phyloP scores from a whole-genome alignment of 1,284 basidiomycete genomes.

The Exobasidium cylindrosporum region DNA sequence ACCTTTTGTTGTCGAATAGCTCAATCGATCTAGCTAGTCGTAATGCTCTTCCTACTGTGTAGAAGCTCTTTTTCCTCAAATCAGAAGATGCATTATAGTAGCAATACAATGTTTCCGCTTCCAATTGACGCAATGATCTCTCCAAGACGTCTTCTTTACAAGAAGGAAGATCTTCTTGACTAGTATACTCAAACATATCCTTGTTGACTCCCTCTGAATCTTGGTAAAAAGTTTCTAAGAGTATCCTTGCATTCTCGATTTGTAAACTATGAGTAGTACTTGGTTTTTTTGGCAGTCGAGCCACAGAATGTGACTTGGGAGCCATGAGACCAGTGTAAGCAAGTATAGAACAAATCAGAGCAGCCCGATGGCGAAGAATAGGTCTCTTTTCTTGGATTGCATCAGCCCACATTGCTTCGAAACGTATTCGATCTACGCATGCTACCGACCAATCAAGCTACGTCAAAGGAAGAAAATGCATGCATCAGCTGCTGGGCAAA shows the following conservation, averaged over 20 bases:
- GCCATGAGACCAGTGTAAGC: neutral
- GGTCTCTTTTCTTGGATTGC: neutral
- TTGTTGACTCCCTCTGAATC: no score
- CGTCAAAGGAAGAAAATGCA: no score
- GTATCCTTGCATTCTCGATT: neutral
- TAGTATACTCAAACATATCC: no score
- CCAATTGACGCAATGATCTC: neutral
- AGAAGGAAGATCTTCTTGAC: no score
- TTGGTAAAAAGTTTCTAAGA: neutral
- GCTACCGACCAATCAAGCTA: neutral
- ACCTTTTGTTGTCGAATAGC: slow-evolving; percentile 3
- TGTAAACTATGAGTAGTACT: neutral
- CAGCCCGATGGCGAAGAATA: neutral
- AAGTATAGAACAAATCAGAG: neutral
- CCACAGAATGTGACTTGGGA: neutral
- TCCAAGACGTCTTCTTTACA: neutral
- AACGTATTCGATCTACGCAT: neutral
- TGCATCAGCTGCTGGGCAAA: no score
- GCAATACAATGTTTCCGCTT: slow-evolving; percentile 1
- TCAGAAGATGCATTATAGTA: neutral
- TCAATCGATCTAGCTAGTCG: neutral
- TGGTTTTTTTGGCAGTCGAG: neutral
- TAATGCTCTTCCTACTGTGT: neutral
- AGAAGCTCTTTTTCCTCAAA: slow-evolving; percentile 3
- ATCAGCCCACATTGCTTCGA: neutral